Percentiles rank a stretch among this genome's conserved stretches.
phyloP scores from a whole-genome alignment of 352 stramenopile species.

The Aphanomyces astaci region DNA sequence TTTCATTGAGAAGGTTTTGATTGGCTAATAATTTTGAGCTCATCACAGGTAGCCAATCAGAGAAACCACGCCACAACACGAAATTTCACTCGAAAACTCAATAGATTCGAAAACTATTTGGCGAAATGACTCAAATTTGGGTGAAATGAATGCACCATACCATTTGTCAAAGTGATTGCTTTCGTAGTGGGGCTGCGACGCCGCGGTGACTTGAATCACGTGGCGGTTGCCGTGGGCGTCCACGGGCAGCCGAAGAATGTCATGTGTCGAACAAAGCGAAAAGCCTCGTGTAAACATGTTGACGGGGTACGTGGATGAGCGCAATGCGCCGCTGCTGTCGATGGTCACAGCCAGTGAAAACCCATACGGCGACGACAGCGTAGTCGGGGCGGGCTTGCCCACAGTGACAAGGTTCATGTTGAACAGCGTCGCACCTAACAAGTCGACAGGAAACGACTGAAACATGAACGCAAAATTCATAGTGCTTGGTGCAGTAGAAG shows the following conservation, averaged over 20 bases:
- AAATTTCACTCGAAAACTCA: no score
- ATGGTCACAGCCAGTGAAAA: constrained; percentile 19
- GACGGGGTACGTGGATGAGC: constrained; percentile 15
- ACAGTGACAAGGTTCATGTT: constrained; percentile 1
- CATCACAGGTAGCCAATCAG: no score
- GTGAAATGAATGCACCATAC: no score
- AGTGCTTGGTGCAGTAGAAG: not conserved
- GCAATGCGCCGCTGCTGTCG: not conserved
- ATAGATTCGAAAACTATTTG: no score
- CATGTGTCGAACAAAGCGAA: not conserved
- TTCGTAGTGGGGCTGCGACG: not conserved
- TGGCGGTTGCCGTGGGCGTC: constrained; percentile 12
- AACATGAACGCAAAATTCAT: no score
- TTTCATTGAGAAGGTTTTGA: no score
- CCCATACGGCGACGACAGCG: not conserved
- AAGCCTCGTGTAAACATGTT: constrained; percentile 16
- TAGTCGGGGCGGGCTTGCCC: not conserved
- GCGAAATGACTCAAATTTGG: no score
- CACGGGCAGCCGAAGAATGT: constrained; percentile 15
- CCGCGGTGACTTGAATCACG: constrained; percentile 17
- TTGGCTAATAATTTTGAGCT: no score
- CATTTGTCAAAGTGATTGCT: constrained; percentile 21
- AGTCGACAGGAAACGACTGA: no score
- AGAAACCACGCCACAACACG: no score
- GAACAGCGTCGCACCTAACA: constrained; percentile 2